Base-by-base conservation (phyloP, 1,284 basidiomycete species). In the Xerocomus nothofagi region DNA sequence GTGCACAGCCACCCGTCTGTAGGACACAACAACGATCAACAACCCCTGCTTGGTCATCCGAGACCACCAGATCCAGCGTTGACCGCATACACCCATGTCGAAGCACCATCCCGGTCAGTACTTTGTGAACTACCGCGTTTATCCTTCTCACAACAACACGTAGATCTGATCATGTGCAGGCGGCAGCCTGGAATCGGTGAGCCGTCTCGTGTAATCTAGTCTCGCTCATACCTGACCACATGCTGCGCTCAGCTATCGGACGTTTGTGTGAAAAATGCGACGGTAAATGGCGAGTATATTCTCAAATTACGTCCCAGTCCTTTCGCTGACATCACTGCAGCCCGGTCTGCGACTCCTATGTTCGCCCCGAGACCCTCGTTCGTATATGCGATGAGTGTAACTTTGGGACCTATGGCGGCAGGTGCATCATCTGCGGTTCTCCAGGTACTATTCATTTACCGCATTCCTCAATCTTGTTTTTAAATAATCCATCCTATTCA, bases 311-410 rank as follows among this genome's bases (percentile, higher is more conserved):
- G 7, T 7, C 18, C 32, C 20, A 3, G 3, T 36, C 7, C 17
- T 3, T 18, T 33, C 2, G 3, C 38, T 47, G 5, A 67, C 21
- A 9, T 17, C 14, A 11, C 11, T 15, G 12, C 49, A 98, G 96
- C 70, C 97, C 97, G 10, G 92, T 99, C 50, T 99, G 97, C 74
- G 97, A 99, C 75, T 99, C 96, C 50, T 98, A 98, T 73, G 97
- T 99, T 52, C 85, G 97, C 59, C 97, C 97, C 54, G 93, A 97
- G 73, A 98, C 96, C 15, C 79, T 99, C 50, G 97, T 99, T 50
- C 86, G 94, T 62, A 97, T 98, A 63, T 99, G 97, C 71, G 97
- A 99, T 69, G 96, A 99, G 75, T 99, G 97, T 74, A 98, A 98
- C 71, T 99, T 95, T 71, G 97, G 97, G 53, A 95, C 93, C 47